Evolutionary conservation across 2,329 filamentous ascomycete species (phyloP), one percentile per base, ranked within the genome.

Genomic region (Leptographium flavum): DNA sequence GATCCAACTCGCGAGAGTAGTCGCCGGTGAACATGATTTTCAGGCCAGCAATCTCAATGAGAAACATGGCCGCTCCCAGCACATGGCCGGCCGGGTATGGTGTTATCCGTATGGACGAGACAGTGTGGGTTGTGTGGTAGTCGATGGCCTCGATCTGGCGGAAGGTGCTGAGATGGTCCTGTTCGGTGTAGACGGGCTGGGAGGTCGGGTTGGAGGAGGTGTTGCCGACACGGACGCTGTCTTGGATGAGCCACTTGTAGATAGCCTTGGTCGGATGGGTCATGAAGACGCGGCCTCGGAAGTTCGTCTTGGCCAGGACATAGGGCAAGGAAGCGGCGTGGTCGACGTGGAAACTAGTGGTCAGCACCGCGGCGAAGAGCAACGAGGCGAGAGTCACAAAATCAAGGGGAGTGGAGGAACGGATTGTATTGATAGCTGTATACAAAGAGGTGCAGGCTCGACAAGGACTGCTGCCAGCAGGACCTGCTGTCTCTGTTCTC

Each of bases 231-330:
- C 92, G 81, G 38, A 98, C 86, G 53, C 87, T 94, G 64, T 98
- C 92, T 63, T 94, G 87, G 51, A 96, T 95, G 43, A 96, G 78
- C 90, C 92, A 96, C 66, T 96, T 96, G 74, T 98, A 98, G 60
- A 98, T 98, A 55, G 92, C 92, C 63, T 98, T 96, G 39, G 92
- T 98, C 2, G 92, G 87, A 68, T 98, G 92, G 43, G 92, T 98
- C 90, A 96, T 98, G 68, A 95, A 96, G 49, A 96, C 90, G 21
- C 88, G 80, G 41, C 92, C 92, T 53, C 84, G 83, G 69, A 98
- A 98, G 63, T 95, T 95, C 32, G 92, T 96, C 68, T 98, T 98
- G 52, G 90, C 85, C 52, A 98, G 75, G 48, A 98, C 92, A 61
- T 96, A 98, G 38, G 92, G 92, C 39, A 98, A 70, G n/a, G 90